Percentiles rank a stretch among this genome's conserved stretches.
Evolutionary conservation across 345 rosid genomes (phyloP).

Genomic region (Chamaenerion angustifolium): DNA sequence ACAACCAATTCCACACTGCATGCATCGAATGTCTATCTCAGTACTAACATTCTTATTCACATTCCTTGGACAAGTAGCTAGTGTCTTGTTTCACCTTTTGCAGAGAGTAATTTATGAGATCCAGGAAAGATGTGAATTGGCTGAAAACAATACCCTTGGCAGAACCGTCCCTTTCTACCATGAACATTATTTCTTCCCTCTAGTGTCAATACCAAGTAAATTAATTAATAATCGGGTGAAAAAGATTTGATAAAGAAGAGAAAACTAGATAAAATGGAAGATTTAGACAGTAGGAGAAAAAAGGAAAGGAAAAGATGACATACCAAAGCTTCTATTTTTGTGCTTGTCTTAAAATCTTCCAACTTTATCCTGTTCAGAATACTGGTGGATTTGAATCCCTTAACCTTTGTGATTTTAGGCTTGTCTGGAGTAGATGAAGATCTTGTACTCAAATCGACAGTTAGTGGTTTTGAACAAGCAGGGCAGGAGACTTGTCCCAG

Average conservation of each 20-base stretch:
- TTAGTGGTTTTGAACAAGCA: slow-evolving; percentile 52
- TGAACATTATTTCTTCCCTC: slow-evolving; percentile 93
- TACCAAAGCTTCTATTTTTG: slow-evolving; percentile 98
- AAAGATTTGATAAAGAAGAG: neutral
- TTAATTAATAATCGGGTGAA: slow-evolving; percentile 1
- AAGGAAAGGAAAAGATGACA: slow-evolving; percentile 9
- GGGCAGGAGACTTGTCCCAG: slow-evolving; percentile 68
- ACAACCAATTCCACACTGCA: slow-evolving; percentile 70
- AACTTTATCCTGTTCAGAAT: slow-evolving; percentile 73
- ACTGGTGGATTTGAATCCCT: slow-evolving; percentile 73
- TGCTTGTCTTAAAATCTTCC: slow-evolving; percentile 84
- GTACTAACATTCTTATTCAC: no score
- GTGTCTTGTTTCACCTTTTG: slow-evolving; percentile 36
- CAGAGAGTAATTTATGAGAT: slow-evolving; percentile 79
- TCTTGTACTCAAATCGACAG: slow-evolving; percentile 65
- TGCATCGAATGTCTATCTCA: neutral
- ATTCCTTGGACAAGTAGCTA: neutral
- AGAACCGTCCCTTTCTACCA: slow-evolving; percentile 96
- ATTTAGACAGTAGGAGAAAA: neutral
- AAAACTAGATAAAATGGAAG: neutral
- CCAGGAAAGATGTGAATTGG: slow-evolving; percentile 93
- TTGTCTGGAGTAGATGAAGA: slow-evolving; percentile 26
- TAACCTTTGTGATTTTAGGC: slow-evolving; percentile 40
- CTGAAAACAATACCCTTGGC: slow-evolving; percentile 97
- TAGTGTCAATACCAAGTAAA: slow-evolving; percentile 14